phyloP scores from a whole-genome alignment of 495 filamentous ascomycete genomes.

The Neurospora hispaniola region DNA sequence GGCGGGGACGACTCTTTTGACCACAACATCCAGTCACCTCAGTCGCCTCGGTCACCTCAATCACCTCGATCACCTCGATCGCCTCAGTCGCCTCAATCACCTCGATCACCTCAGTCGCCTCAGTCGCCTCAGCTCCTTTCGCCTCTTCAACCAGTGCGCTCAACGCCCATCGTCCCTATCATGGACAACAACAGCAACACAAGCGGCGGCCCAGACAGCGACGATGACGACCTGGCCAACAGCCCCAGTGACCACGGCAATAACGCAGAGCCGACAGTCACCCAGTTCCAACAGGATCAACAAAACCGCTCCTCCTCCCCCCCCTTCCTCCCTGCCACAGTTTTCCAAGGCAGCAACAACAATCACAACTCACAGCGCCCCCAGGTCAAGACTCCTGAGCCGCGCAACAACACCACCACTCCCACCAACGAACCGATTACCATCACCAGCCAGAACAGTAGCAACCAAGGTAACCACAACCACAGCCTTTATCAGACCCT shows the following conservation, averaged over 20 bases:
- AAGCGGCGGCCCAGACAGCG: background rate
- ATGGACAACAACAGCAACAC: background rate
- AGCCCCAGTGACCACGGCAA: background rate
- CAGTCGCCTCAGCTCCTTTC: background rate
- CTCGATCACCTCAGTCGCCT: background rate
- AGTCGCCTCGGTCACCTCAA: background rate
- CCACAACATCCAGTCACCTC: background rate
- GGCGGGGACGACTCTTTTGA: background rate
- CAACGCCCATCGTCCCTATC: background rate
- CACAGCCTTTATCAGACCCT: background rate
- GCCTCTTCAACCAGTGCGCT: background rate
- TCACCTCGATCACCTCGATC: background rate
- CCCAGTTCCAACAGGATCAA: background rate
- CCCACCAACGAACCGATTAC: slow-evolving; percentile 18
- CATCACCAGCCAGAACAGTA: slow-evolving; percentile 15
- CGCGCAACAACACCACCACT: slow-evolving; percentile 6
- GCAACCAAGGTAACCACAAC: slow-evolving; percentile 4
- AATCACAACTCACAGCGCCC: background rate
- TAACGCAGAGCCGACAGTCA: background rate
- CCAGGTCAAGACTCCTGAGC: slow-evolving; percentile 26
- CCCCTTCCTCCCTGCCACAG: background rate
- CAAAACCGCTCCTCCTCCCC: background rate
- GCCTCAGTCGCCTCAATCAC: background rate
- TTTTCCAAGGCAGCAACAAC: background rate
- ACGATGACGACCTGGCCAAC: background rate